These are phyloP conservation scores for Eremomyces bilateralis DNA, from an alignment of 495 filamentous ascomycete genomes.

Conservation along the genomic window DNA sequence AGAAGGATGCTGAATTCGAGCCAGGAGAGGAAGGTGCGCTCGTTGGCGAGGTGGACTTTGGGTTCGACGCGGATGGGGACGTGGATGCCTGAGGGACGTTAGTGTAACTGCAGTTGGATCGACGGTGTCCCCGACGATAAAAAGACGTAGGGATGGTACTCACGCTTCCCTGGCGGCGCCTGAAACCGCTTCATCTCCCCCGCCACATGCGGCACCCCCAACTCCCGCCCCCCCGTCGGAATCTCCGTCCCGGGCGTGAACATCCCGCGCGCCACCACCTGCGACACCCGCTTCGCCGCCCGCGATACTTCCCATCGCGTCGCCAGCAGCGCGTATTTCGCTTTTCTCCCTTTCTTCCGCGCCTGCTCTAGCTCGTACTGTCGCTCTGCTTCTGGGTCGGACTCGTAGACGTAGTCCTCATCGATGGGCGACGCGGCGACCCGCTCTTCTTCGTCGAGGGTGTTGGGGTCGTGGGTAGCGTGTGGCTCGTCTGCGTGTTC, in stretches of 20 bases:
- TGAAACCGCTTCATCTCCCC: constrained; percentile 47
- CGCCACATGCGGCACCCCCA: constrained; percentile 23
- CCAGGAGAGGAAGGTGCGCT: constrained; percentile 92
- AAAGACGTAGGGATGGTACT: constrained; percentile 11
- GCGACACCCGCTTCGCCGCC: constrained; percentile 16
- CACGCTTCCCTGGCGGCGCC: constrained; percentile 73
- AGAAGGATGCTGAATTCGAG: constrained; percentile 92
- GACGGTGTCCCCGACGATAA: neutral
- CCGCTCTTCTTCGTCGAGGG: constrained; percentile 61
- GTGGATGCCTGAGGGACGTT: constrained; percentile 39
- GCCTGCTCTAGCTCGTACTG: constrained; percentile 65
- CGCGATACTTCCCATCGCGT: constrained; percentile 4
- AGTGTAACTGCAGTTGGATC: neutral
- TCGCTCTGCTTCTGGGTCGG: constrained; percentile 59
- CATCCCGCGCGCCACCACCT: constrained; percentile 27
- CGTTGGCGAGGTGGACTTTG: constrained; percentile 92
- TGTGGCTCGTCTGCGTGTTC: constrained; percentile 26
- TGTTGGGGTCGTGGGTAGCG: too few relatives aligned
- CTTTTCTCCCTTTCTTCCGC: constrained; percentile 44
- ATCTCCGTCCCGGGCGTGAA: constrained; percentile 40
- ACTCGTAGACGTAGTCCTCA: constrained; percentile 76
- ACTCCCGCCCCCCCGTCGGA: constrained; percentile 27
- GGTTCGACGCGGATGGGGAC: constrained; percentile 91
- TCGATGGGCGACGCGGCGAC: constrained; percentile 33
- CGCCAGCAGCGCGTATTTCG: constrained; percentile 27